Conservation (phyloP, 164 flowering plant genomes). For the Tetracentron sinense region DNA sequence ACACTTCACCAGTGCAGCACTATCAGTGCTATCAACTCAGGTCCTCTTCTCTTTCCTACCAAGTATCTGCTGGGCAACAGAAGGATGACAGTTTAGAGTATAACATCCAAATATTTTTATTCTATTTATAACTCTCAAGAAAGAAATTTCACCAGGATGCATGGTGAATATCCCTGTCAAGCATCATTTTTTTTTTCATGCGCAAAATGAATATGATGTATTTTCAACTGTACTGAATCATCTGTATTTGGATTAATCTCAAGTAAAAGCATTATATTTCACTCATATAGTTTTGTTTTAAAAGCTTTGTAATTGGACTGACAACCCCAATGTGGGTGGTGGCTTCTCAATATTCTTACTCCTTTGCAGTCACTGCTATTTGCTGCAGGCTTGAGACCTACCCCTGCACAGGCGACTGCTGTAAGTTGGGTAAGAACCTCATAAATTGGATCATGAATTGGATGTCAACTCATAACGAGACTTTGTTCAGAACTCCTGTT, state of each 20-base stretch:
- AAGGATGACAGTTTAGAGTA: background rate
- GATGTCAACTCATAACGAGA: background rate
- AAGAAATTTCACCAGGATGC: background rate
- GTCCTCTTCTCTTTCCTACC: slow-evolving; percentile 37
- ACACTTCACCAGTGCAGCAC: slow-evolving; percentile 83
- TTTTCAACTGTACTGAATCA: background rate
- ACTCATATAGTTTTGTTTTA: background rate
- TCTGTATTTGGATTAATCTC: background rate
- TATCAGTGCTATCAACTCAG: slow-evolving; percentile 96
- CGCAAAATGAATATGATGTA: background rate
- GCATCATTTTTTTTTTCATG: background rate
- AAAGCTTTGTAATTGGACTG: slow-evolving; percentile 6
- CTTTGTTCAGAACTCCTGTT: background rate
- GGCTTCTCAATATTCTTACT: slow-evolving; percentile 37
- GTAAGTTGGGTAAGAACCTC: slow-evolving; percentile 82
- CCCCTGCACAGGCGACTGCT: slow-evolving; percentile 96
- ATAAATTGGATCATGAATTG: background rate
- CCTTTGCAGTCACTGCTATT: slow-evolving; percentile 88
- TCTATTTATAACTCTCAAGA: background rate
- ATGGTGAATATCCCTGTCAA: background rate
- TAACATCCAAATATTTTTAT: background rate
- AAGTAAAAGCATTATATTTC: background rate
- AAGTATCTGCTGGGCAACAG: background rate
- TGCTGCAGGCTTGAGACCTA: slow-evolving; percentile 99
- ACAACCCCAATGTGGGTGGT: slow-evolving; percentile 11